phyloP scores from a whole-genome alignment of 1,284 basidiomycete species.

The Melampsora larici-populina region DNA sequence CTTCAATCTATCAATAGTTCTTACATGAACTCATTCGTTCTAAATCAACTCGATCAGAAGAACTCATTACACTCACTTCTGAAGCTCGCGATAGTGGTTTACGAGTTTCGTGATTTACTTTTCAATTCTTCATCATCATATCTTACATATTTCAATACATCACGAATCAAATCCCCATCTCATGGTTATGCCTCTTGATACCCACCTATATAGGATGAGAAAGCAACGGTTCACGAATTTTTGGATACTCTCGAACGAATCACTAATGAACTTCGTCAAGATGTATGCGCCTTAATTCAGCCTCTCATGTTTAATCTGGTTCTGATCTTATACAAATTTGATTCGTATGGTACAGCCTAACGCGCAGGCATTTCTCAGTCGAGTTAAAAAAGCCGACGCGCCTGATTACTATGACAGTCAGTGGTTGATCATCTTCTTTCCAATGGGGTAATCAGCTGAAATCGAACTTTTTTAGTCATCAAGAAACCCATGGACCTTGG shows the following conservation, averaged over 20 bases:
- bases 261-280: slow-evolving; percentile 73
- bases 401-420: slow-evolving; percentile 83
- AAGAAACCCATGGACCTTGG: slow-evolving; percentile 88
- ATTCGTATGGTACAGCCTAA: slow-evolving; percentile 66
- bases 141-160: background rate
- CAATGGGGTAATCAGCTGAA: background rate
- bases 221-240: slow-evolving; percentile 78
- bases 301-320: background rate
- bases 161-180: background rate
- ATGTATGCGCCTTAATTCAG: slow-evolving; percentile 59
- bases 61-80: slow-evolving; percentile 18
- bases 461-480: slow-evolving; percentile 64
- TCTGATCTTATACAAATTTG: slow-evolving; percentile 56
- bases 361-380: slow-evolving; percentile 81
- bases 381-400: slow-evolving; percentile 77
- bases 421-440: slow-evolving; percentile 45
- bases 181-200: background rate
- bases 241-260: slow-evolving; percentile 85
- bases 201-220: slow-evolving; percentile 58
- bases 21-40: slow-evolving; percentile 32
- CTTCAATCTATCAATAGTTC: slow-evolving; percentile 27
- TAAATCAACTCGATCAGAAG: slow-evolving; percentile 9
- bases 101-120: slow-evolving; percentile 4
- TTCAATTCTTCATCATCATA: background rate
- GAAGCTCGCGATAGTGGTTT: slow-evolving; percentile 39